Evolutionary conservation across 2,329 filamentous ascomycete species (phyloP).

Genomic region (Dactylonectria estremocensis): DNA sequence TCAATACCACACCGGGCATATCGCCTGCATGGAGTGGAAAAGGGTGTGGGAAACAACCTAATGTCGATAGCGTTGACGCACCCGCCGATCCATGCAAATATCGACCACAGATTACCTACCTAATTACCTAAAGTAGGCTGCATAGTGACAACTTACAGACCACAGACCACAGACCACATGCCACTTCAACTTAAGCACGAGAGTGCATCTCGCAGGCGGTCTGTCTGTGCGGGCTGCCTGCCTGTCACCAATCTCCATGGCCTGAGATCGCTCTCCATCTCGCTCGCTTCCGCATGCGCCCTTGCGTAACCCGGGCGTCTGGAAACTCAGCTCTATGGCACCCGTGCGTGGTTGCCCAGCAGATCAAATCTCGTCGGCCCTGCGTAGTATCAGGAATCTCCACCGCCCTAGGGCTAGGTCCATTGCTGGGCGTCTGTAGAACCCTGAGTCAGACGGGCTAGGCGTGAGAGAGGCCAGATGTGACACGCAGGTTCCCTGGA

Average conservation of each 20-base stretch:
- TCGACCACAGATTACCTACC: neutral
- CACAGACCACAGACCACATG: too few species aligned
- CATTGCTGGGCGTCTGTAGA: too few species aligned
- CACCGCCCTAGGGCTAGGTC: too few species aligned
- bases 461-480: neutral
- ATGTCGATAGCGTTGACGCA: neutral
- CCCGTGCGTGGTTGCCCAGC: slow-evolving; percentile 20
- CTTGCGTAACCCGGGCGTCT: slow-evolving; percentile 33
- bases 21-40: neutral
- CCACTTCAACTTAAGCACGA: too few species aligned
- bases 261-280: slow-evolving; percentile 11
- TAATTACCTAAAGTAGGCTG: too few species aligned
- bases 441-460: too few species aligned
- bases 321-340: slow-evolving; percentile 22
- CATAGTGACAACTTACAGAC: too few species aligned
- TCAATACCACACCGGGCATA: neutral
- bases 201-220: slow-evolving; percentile 7
- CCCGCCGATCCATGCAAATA: slow-evolving; percentile 1
- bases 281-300: slow-evolving; percentile 18
- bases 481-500: neutral
- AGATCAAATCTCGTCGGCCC: neutral
- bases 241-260: neutral
- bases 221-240: too few species aligned
- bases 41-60: neutral
- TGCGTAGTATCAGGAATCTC: too few species aligned